phyloP scores from a whole-genome alignment of 2,329 filamentous ascomycete genomes.

The Grosmannia penicillata region DNA sequence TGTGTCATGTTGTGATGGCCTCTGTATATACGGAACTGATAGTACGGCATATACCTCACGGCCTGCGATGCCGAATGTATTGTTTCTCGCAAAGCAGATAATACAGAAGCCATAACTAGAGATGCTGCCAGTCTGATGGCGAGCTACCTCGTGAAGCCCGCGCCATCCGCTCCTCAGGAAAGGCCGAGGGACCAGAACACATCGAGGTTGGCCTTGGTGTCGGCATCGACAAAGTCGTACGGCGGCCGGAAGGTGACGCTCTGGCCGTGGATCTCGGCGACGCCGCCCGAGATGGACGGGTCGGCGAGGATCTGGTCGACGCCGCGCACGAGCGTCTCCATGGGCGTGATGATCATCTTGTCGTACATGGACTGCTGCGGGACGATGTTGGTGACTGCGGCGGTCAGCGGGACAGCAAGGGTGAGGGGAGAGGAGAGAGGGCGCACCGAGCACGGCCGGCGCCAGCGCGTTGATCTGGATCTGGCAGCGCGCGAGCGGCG shows the following conservation, averaged over 20 bases:
- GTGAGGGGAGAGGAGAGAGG: neutral
- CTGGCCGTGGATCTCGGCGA: constrained; percentile 36
- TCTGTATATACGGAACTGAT: no score
- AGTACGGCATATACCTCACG: no score
- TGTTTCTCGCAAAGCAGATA: no score
- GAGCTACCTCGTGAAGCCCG: neutral
- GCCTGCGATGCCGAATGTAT: no score
- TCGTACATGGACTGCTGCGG: constrained; percentile 28
- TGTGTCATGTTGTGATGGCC: no score
- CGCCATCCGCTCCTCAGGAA: neutral
- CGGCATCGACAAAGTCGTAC: constrained; percentile 30
- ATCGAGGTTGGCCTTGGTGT: constrained; percentile 29
- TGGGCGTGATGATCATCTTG: constrained; percentile 34
- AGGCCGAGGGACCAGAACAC: constrained; percentile 29
- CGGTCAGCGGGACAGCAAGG: neutral
- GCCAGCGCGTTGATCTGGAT: constrained; percentile 37
- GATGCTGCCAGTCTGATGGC: no score
- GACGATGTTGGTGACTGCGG: constrained; percentile 28
- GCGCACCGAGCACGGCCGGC: constrained; percentile 30
- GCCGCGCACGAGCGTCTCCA: constrained; percentile 29
- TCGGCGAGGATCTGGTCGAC: constrained; percentile 26
- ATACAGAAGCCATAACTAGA: no score
- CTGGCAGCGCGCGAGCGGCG: constrained; percentile 20
- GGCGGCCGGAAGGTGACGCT: constrained; percentile 29
- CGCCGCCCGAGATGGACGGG: constrained; percentile 23